These are phyloP conservation scores for Guillardia theta DNA, from an alignment of 78 protist species.

Conservation along the genomic window DNA sequence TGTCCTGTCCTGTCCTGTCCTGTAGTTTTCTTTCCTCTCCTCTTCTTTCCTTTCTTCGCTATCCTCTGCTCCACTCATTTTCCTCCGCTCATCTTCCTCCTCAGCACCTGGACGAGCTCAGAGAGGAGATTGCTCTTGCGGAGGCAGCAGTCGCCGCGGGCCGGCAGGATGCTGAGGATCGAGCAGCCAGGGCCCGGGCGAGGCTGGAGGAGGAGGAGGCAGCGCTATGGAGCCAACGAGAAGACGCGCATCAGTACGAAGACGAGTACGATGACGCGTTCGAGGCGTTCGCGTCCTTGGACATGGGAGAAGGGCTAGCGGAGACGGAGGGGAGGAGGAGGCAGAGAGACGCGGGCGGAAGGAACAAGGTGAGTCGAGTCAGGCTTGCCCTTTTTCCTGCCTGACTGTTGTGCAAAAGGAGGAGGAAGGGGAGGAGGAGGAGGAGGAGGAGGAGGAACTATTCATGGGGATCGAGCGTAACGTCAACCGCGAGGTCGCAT, in stretches of 20 bases:
- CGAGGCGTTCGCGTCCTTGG: neutral
- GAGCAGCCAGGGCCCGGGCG: neutral
- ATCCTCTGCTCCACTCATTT: too few species aligned
- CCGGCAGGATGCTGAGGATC: neutral
- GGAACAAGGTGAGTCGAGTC: too few species aligned
- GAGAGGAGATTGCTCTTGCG: neutral
- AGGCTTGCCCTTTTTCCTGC: too few species aligned
- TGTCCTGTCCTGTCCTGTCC: too few species aligned
- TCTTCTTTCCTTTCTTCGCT: too few species aligned
- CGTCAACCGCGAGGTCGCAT: too few species aligned
- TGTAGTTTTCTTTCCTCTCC: too few species aligned
- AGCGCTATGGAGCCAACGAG: neutral
- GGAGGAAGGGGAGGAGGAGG: neutral
- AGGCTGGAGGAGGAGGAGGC: neutral
- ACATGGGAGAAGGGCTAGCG: neutral
- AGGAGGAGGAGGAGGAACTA: neutral
- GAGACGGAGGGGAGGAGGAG: neutral
- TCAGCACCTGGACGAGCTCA: neutral
- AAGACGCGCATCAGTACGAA: neutral
- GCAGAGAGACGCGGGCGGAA: too few species aligned
- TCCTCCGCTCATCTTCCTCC: too few species aligned
- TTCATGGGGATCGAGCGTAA: neutral
- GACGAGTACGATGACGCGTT: slow-evolving; percentile 17
- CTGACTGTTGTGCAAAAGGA: too few species aligned
- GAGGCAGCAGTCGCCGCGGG: neutral